Evolutionary conservation across 164 flowering plant species (phyloP), one percentile per base, ranked within the genome.

Genomic region (Tinospora cordifolia): DNA sequence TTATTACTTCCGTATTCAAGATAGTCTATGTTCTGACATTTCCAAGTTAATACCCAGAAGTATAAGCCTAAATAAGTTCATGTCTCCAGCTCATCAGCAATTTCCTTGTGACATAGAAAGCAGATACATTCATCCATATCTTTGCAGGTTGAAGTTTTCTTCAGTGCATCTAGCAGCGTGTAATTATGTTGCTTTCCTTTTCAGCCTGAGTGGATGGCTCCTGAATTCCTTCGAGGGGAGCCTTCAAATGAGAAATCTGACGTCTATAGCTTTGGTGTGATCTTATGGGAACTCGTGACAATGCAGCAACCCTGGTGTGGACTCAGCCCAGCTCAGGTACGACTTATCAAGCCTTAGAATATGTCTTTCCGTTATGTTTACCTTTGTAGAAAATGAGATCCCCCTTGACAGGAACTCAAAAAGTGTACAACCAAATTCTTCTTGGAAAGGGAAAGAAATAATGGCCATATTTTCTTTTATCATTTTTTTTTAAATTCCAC

Each of bases 151-250:
- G 71, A 73, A 54, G 11, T 76, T 58, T 78, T 63, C 69, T 79
- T 67, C 26, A 34, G 64, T 70, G 66, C 75, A 69, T 73, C 77
- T 69, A 69, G 70, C 74, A 70, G 54, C 78, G 72, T 69, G 75
- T 79, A 79, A 83, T 74, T 76, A 69, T 78, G 38, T 76, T 77
- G 59, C 46, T 79, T 83, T 76, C 74, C 66, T 54, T 81, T 84
- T 79, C 90, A 93, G 98, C 98, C 98, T 13, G 98, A 91, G 82
- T 93, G 98, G 98, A 93, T 93, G 98, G 98, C 97, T 77, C 98
- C 98, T 63, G 98, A 93, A 71, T 91, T 94, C 69, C 97, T 92
- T 65, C 96, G 97, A 30, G 97, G 96, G 62, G 97, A 92, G 77
- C 97, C 97, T 24, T 80, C 95, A 27, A 85, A 91, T 78, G 97